phyloP scores from a whole-genome alignment of 805 yeast species.

The Candida schatavii region DNA sequence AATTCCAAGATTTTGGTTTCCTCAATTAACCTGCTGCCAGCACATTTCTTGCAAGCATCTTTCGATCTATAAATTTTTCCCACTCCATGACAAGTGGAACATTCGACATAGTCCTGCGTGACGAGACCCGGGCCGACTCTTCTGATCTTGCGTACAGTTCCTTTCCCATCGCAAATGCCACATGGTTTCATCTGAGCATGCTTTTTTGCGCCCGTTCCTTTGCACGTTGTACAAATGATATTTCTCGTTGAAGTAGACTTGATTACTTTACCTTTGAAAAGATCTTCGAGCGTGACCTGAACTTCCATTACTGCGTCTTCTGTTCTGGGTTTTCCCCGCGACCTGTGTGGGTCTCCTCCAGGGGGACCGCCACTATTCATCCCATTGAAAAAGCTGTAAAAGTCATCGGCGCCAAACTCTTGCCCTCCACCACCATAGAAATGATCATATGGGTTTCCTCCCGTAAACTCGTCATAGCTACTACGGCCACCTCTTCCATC shows the following conservation, averaged over 20 bases:
- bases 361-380: constrained; percentile 30
- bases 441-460: constrained; percentile 40
- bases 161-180: constrained; percentile 69
- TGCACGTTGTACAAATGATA: constrained; percentile 67
- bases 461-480: constrained; percentile 12
- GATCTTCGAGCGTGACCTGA: constrained; percentile 65
- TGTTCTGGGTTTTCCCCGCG: constrained; percentile 39
- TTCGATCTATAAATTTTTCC: constrained; percentile 61
- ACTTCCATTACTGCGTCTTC: constrained; percentile 68
- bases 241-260: constrained; percentile 72
- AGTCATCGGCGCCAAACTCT: constrained; percentile 69
- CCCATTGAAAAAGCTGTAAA: constrained; percentile 62
- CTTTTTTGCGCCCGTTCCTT: constrained; percentile 72
- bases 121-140: constrained; percentile 74
- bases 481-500: constrained; percentile 21
- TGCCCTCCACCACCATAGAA: constrained; percentile 35
- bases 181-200: constrained; percentile 58
- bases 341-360: constrained; percentile 13
- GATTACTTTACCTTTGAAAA: constrained; percentile 77
- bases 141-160: constrained; percentile 55
- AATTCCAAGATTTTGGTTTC: constrained; percentile 76
- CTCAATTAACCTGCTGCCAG: constrained; percentile 58
- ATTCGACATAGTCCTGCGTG: constrained; percentile 57
- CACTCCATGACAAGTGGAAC: constrained; percentile 67
- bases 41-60: constrained; percentile 76